Percentiles rank a stretch among this genome's conserved stretches.
Conservation (phyloP, 2,329 filamentous ascomycete species). For the Thermothelomyces thermophilus region DNA sequence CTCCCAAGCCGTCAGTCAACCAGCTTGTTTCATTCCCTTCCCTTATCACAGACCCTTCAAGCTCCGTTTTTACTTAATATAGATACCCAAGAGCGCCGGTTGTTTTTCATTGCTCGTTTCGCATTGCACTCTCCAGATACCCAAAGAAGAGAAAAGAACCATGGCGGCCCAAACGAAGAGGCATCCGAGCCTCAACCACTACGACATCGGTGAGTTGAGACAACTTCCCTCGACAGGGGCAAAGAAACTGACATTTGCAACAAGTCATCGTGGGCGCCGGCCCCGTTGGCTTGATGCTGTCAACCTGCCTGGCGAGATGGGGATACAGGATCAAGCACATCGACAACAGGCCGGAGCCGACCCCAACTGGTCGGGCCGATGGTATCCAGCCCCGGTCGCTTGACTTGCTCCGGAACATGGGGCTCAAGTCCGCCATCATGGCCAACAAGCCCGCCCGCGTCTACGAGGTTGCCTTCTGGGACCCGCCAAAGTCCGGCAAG, state of each 20-base stretch:
- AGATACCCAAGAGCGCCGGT: slow-evolving; percentile 16
- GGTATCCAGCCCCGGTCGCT: slow-evolving; percentile 87
- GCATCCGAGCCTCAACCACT: slow-evolving; percentile 18
- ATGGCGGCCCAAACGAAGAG: slow-evolving; percentile 19
- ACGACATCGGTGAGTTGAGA: slow-evolving; percentile 20
- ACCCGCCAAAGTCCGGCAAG: slow-evolving; percentile 47
- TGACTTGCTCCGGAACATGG: slow-evolving; percentile 83
- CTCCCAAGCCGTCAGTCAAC: not conserved
- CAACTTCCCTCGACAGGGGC: too few species aligned
- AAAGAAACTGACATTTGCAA: slow-evolving; percentile 27
- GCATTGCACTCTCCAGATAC: slow-evolving; percentile 6
- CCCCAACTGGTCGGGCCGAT: slow-evolving; percentile 77
- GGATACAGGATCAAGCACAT: slow-evolving; percentile 94
- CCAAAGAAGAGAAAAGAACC: slow-evolving; percentile 5
- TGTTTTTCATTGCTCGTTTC: not conserved
- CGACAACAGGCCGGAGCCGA: slow-evolving; percentile 82
- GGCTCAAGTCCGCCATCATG: slow-evolving; percentile 83
- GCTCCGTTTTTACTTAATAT: not conserved
- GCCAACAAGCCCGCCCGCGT: slow-evolving; percentile 79
- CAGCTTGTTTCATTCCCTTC: too few species aligned
- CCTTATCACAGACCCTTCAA: not conserved
- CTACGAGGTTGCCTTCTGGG: slow-evolving; percentile 71
- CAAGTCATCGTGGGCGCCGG: slow-evolving; percentile 82
- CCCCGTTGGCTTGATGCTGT: slow-evolving; percentile 80
- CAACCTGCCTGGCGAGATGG: slow-evolving; percentile 83